These are phyloP conservation scores for Solanum hybrid DNA, from an alignment of 305 asterid genomes.

Conservation along the genomic window DNA sequence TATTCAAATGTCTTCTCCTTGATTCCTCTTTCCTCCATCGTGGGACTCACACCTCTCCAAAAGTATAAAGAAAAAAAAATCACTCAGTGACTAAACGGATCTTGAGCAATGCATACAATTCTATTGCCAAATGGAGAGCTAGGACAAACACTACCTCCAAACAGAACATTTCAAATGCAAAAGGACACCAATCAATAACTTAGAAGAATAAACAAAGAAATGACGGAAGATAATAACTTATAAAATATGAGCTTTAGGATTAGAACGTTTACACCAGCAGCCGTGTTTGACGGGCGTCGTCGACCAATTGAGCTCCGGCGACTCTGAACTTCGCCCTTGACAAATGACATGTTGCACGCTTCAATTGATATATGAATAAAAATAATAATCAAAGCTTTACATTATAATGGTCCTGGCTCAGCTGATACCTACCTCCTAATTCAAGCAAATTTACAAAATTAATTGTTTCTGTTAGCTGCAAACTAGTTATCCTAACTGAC, in stretches of 20 bases:
- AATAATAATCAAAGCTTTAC: neutral
- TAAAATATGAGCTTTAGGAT: neutral
- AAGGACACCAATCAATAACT: neutral
- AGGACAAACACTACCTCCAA: neutral
- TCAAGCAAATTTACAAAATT: neutral
- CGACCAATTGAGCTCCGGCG: neutral
- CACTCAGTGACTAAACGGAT: neutral
- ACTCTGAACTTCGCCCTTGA: neutral
- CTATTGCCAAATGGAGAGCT: neutral
- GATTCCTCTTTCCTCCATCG: neutral
- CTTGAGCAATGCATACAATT: neutral
- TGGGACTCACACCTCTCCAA: neutral
- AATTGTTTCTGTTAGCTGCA: neutral
- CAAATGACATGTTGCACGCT: neutral
- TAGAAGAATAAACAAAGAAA: neutral
- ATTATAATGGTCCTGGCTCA: neutral
- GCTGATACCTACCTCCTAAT: neutral
- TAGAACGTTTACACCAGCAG: neutral
- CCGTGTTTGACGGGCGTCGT: neutral
- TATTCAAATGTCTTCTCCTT: neutral
- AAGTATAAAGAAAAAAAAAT: neutral
- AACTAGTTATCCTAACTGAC: neutral
- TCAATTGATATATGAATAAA: neutral
- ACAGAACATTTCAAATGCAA: neutral
- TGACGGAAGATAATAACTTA: neutral